Evolutionary conservation across 2,329 filamentous ascomycete species (phyloP), one percentile per base, ranked within the genome.

Genomic region (Aspergillus hortae): DNA sequence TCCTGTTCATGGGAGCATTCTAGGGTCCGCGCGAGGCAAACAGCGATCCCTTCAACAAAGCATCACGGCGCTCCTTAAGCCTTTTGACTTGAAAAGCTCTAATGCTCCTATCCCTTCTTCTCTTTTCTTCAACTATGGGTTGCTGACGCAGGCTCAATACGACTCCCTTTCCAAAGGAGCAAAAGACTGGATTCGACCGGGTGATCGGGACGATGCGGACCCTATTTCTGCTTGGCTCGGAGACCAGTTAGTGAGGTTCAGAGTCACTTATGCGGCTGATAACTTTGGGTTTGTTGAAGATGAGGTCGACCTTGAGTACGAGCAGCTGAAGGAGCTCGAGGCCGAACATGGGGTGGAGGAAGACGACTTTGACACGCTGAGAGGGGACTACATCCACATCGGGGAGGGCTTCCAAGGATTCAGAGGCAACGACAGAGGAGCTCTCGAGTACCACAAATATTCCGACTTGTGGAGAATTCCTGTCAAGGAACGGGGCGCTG

Each of bases 91-190:
- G 4, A 65, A 70, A 43, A 64, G 69, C 1, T 63, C 58, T 1
- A 56, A 72, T 1, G 66, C 70, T 0, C 69, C 84, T 1, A 65
- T 91, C 1, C 74, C 80, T 12, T 78, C 82, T 2, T 70, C 76
- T 0, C 64, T 80, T 1, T 78, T 95, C 1, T 63, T 75, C 6
- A 64, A 77, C 0, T 66, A 82, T 25, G 79, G 75, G 0, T 60
- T 92, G 1, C 79, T 95, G 47, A 86, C 80, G 0, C 57, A 81
- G 35, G 70, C 74, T 0, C 91, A 95, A 63, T 76, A 79, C 14
- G 70, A 83, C 0, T 89, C 85, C 1, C 71, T 94, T 1, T 68
- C 75, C 43, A 61, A 70, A 17, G 80, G 80, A 2, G 76, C 79
- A 9, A 58, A 66, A 23, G 67, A 65, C 25, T 79, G 76, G 65